Conservation (phyloP, 73 alveolate genomes). For the Symbiodinium pilosum region DNA sequence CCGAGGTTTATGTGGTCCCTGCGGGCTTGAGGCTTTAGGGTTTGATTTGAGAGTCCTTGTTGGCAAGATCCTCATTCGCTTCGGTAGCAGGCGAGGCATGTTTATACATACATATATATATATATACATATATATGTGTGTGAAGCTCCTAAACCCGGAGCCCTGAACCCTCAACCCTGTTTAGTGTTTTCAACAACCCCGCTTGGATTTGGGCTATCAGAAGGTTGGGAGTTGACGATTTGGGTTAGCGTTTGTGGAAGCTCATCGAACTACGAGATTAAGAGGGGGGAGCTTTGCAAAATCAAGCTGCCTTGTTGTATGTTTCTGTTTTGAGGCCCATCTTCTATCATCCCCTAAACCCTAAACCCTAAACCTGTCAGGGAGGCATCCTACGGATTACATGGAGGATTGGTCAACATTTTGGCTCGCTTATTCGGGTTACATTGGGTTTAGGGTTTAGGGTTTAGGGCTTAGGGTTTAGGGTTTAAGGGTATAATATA, state of each 20-base stretch:
- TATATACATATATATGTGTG: no score
- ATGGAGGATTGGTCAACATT: no score
- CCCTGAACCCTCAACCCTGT: background rate
- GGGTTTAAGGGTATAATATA: no score
- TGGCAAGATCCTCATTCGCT: background rate
- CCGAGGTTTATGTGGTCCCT: background rate
- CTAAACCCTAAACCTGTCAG: background rate
- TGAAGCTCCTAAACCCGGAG: background rate
- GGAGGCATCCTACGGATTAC: no score
- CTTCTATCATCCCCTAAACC: background rate
- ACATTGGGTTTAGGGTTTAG: background rate
- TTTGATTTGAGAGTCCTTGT: background rate
- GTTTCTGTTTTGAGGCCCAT: background rate
- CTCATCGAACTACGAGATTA: no score
- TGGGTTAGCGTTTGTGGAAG: no score
- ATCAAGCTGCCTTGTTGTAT: no score
- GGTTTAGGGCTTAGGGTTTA: background rate
- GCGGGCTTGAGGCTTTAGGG: background rate
- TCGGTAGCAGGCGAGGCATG: background rate
- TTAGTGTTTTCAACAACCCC: background rate
- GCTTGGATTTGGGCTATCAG: no score
- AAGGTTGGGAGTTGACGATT: no score
- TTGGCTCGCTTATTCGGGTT: background rate
- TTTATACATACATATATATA: background rate
- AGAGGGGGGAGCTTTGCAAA: no score